Evolutionary conservation across 257 asterid genomes (phyloP).

Genomic region (Capsicum pubescens): DNA sequence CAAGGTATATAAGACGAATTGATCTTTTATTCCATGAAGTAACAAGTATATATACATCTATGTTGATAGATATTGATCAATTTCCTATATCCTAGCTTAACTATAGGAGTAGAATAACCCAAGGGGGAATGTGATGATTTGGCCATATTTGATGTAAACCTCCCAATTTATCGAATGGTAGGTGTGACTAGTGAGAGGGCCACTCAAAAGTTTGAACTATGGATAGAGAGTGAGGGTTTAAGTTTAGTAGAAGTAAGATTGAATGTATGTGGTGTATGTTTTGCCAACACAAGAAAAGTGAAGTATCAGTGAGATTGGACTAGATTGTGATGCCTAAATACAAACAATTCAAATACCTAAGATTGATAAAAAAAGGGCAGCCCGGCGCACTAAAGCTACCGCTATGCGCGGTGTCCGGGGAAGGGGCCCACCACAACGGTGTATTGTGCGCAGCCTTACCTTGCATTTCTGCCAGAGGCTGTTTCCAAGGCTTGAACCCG

Average conservation of each 20-base stretch:
- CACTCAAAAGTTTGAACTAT: not conserved
- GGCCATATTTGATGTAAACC: not conserved
- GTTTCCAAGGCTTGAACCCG: no score
- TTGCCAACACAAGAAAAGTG: conserved; percentile 14
- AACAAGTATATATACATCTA: not conserved
- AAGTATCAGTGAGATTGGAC: not conserved
- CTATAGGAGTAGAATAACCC: not conserved
- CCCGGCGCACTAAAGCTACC: no score
- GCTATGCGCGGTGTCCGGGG: no score
- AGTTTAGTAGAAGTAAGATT: not conserved
- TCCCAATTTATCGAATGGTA: not conserved
- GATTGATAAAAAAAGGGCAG: not conserved
- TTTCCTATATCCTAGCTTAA: not conserved
- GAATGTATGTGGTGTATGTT: not conserved
- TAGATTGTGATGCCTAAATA: not conserved
- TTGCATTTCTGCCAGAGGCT: no score
- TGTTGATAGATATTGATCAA: not conserved
- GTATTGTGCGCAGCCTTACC: no score
- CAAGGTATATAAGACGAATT: not conserved
- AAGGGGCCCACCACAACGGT: no score
- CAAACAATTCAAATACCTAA: conserved; percentile 11
- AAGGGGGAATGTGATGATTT: not conserved
- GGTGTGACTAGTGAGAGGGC: not conserved
- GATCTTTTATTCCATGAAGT: not conserved
- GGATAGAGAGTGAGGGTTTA: not conserved